Conservation (phyloP, 257 asterid genomes). For the Lantana camara region DNA sequence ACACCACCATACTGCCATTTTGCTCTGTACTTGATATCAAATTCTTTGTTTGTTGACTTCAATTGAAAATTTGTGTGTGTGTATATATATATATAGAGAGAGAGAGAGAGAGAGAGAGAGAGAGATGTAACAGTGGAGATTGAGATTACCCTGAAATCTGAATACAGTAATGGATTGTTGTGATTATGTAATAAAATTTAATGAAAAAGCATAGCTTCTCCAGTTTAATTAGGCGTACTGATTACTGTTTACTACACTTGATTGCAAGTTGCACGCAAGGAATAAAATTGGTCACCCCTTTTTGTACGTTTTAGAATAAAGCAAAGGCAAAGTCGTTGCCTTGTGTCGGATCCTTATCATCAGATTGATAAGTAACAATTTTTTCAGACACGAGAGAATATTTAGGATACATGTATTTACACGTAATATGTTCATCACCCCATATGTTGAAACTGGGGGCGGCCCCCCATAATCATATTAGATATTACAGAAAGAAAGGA, state of each 20-base stretch:
- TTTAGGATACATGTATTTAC: too few species aligned
- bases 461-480: too few species aligned
- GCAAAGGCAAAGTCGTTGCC: not conserved
- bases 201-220: not conserved
- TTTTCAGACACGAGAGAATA: not conserved
- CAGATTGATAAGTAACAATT: too few species aligned
- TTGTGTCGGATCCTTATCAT: not conserved
- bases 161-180: not conserved
- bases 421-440: too few species aligned
- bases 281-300: slow-evolving; percentile 7
- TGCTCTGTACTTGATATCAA: too few species aligned
- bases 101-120: too few species aligned
- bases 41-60: not conserved
- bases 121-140: too few species aligned
- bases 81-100: too few species aligned
- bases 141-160: not conserved
- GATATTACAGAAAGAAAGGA: too few species aligned
- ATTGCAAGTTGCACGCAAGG: not conserved
- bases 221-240: not conserved
- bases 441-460: not conserved
- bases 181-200: too few species aligned
- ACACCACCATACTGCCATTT: too few species aligned
- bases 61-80: not conserved
- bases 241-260: not conserved
- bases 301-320: too few species aligned